phyloP scores from a whole-genome alignment of 176 grass and related monocot species.

The Secale cereale region DNA sequence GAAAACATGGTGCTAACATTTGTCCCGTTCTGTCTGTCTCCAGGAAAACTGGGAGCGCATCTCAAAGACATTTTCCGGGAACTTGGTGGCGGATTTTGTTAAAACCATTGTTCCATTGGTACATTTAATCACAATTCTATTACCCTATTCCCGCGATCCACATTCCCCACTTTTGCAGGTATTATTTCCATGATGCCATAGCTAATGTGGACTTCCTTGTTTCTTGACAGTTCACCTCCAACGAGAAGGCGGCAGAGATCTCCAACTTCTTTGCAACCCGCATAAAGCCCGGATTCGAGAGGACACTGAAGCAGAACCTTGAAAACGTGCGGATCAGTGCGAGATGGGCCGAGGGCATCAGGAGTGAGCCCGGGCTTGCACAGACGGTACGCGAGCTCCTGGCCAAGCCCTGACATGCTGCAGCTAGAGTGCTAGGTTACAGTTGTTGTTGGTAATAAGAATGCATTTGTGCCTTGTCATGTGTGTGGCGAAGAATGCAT shows the following conservation, averaged over 20 bases:
- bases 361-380: constrained; percentile 41
- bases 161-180: neutral
- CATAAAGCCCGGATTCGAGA: constrained; percentile 48
- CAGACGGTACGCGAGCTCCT: constrained; percentile 46
- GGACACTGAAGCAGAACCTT: constrained; percentile 66
- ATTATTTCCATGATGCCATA: constrained; percentile 2
- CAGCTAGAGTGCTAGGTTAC: neutral
- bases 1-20: neutral
- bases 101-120: constrained; percentile 41
- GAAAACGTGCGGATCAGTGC: constrained; percentile 56
- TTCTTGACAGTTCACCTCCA: constrained; percentile 58
- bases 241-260: constrained; percentile 61
- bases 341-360: constrained; percentile 62
- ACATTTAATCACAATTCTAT: neutral
- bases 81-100: constrained; percentile 32
- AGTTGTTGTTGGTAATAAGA: constrained; percentile 22
- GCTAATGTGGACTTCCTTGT: neutral
- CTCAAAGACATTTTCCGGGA: constrained; percentile 43
- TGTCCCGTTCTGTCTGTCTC: neutral
- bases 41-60: constrained; percentile 76
- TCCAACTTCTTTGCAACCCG: constrained; percentile 59
- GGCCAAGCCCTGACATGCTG: constrained; percentile 6
- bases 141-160: neutral
- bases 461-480: constrained; percentile 5
- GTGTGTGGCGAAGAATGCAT: too few species aligned